phyloP scores from a whole-genome alignment of 441 rosid species.

The Pelargonium australe region DNA sequence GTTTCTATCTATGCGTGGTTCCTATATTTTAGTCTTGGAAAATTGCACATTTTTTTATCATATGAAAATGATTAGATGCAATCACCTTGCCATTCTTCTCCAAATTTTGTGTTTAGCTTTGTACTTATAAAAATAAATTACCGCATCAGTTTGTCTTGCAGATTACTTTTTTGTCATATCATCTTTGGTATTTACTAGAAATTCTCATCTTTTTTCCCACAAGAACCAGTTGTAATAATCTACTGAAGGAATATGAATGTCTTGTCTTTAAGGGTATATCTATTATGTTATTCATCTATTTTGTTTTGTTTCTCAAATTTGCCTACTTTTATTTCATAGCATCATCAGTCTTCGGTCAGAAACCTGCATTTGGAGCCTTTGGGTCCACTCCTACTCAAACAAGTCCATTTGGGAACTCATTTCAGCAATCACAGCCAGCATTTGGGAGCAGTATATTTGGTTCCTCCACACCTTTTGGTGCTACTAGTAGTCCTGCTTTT shows the following conservation, averaged over 20 bases:
- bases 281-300: not conserved
- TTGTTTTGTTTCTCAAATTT: constrained; percentile 3
- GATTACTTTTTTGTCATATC: no score
- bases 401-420: constrained; percentile 69
- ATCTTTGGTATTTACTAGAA: no score
- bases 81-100: no score
- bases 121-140: no score
- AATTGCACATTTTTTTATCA: no score
- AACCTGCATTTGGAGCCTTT: constrained; percentile 66
- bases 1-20: not conserved
- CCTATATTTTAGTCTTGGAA: not conserved
- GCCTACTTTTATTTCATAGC: constrained; percentile 27
- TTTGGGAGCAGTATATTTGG: constrained; percentile 70
- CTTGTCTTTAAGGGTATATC: not conserved
- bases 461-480: constrained; percentile 59
- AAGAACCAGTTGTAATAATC: not conserved
- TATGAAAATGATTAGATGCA: no score
- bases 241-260: not conserved
- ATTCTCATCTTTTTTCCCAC: no score
- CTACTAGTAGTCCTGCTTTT: constrained; percentile 41
- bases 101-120: no score
- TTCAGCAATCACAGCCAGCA: constrained; percentile 77
- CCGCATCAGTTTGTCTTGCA: no score
- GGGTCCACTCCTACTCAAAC: constrained; percentile 57
- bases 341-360: constrained; percentile 59